Evolutionary conservation across 2,329 filamentous ascomycete genomes (phyloP).

Genomic region (Chaetomium sp.): DNA sequence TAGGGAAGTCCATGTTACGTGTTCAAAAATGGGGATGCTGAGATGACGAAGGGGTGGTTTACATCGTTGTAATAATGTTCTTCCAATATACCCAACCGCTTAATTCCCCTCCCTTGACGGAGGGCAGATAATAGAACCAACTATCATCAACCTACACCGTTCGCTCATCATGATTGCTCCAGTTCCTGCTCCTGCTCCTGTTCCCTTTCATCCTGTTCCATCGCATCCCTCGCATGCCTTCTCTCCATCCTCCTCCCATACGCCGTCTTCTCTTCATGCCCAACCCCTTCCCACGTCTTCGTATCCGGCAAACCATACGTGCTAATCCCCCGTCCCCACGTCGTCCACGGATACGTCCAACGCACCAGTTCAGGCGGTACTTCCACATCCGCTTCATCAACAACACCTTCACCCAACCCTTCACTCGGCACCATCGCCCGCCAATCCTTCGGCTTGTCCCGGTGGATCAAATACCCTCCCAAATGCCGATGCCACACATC

Average conservation of each 20-base stretch:
- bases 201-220: neutral
- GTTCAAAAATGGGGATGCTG: too few relatives aligned
- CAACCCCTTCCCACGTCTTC: conserved; percentile 25
- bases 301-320: conserved; percentile 25
- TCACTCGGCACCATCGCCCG: conserved; percentile 15
- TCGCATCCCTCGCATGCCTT: neutral
- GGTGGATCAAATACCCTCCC: conserved; percentile 23
- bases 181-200: neutral
- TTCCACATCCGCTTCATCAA: neutral
- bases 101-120: neutral
- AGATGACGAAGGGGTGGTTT: too few relatives aligned
- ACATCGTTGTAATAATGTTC: too few relatives aligned
- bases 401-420: neutral
- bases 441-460: conserved; percentile 25
- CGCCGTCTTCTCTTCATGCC: conserved; percentile 21
- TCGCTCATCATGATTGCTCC: conserved; percentile 12
- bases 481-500: conserved; percentile 24
- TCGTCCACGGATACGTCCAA: conserved; percentile 25
- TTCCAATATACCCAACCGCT: neutral
- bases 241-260: conserved; percentile 18
- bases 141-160: neutral
- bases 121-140: neutral
- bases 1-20: too few relatives aligned
- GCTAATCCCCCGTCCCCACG: conserved; percentile 24
- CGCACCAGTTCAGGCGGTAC: conserved; percentile 19